Base-by-base conservation (phyloP, 441 rosid genomes). In the Jatropha multifida region DNA sequence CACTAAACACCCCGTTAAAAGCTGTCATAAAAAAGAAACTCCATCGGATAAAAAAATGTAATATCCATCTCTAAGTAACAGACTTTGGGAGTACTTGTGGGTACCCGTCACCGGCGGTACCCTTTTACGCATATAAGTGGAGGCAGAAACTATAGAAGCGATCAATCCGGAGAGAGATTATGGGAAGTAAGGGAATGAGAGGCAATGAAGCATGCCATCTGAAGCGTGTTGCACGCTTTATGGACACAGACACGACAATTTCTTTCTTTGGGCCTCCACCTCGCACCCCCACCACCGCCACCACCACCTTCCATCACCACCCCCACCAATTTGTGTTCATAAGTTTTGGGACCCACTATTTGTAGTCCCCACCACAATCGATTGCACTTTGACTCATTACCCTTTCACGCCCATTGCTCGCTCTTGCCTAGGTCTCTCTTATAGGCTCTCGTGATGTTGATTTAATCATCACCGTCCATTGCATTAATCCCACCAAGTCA, bases 181-280 rank as follows among this genome's bases (percentile, higher is more conserved):
- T 32, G 48, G 10, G 10, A 37, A 26, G 49, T 9, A 32, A 61
- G 59, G 7, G n/a, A 15, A 10, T 2, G n/a, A 2, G 7, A 74
- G 75, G 52, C 41, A n/a, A 27, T 7, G 46, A 17, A 56, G 72
- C 80, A 74, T 77, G 77, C 71, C 60, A 74, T 76, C 18, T 58
- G 60, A 79, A 75, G 63, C 83, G 73, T 75, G 80, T 77, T 67
- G 79, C 77, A 44, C 66, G 83, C 79, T 18, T 64, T 10, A 1
- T 65, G 6, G 71, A 76, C 80, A 78, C 48, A 12, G 74, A 80
- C 52, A 69, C 8, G 70, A 76, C 81, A 32, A 3, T 68, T 17
- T 55, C 23, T 7, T 75, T 5, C 23, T 20, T 42, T 18, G 65
- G 76, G 27, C 59, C 63, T 49, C 65, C 58, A 59, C 60, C 3